These are phyloP conservation scores for Rhynchosporium secalis DNA, from an alignment of 2,329 filamentous ascomycete species.

Conservation along the genomic window DNA sequence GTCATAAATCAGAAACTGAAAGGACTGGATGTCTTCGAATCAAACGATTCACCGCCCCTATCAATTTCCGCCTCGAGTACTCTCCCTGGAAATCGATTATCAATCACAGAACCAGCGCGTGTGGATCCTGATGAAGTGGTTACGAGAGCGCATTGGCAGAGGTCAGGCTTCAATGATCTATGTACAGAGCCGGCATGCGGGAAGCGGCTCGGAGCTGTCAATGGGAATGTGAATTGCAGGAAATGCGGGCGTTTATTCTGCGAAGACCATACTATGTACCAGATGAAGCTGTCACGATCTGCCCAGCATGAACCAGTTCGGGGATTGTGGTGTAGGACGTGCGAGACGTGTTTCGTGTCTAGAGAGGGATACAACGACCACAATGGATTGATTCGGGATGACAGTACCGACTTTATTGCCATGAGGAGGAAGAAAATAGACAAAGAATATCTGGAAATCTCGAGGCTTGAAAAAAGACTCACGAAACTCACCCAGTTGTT, in stretches of 20 bases:
- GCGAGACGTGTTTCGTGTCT: slow-evolving; percentile 99
- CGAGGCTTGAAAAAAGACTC: slow-evolving; percentile 85
- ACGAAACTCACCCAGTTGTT: slow-evolving; percentile 87
- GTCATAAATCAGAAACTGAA: slow-evolving; percentile 76
- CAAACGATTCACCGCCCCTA: slow-evolving; percentile 58
- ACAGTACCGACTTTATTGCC: slow-evolving; percentile 67
- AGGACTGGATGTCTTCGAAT: slow-evolving; percentile 73
- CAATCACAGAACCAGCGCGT: slow-evolving; percentile 37
- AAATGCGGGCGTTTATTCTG: slow-evolving; percentile 93
- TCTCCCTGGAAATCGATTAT: slow-evolving; percentile 40
- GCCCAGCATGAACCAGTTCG: slow-evolving; percentile 87
- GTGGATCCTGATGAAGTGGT: slow-evolving; percentile 86
- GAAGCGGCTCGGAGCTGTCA: slow-evolving; percentile 73
- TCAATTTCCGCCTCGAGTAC: slow-evolving; percentile 37
- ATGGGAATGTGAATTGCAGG: slow-evolving; percentile 87
- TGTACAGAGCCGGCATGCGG: slow-evolving; percentile 89
- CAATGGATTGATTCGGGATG: slow-evolving; percentile 68
- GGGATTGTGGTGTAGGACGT: slow-evolving; percentile 91
- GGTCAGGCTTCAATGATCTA: slow-evolving; percentile 67
- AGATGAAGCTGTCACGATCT: slow-evolving; percentile 93
- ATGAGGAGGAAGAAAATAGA: slow-evolving; percentile 79
- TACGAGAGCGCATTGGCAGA: slow-evolving; percentile 86
- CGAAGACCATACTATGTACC: slow-evolving; percentile 98
- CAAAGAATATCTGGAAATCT: slow-evolving; percentile 82
- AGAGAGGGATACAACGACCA: slow-evolving; percentile 94